phyloP scores from a whole-genome alignment of 164 flowering plant genomes.

The Vitis riparia region DNA sequence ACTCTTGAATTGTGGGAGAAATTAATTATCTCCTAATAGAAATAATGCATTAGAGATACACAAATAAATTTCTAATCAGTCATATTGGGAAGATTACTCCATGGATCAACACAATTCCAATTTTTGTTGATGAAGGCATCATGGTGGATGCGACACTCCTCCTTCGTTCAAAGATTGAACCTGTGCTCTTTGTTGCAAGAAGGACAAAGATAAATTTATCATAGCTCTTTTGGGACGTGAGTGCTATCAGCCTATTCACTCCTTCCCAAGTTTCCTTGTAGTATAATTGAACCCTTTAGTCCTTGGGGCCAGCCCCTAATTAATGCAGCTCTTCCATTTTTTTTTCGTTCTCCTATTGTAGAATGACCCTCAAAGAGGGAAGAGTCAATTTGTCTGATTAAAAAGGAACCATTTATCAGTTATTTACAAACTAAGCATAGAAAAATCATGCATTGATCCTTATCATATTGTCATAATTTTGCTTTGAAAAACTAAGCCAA shows the following conservation, averaged over 20 bases:
- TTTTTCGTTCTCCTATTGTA: constrained; percentile 3
- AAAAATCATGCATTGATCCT: too few species aligned
- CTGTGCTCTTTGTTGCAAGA: constrained; percentile 29
- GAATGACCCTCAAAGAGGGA: constrained; percentile 27
- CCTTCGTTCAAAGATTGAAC: constrained; percentile 19
- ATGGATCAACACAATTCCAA: constrained; percentile 27
- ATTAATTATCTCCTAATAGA: too few species aligned
- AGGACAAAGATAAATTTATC: constrained; percentile 35
- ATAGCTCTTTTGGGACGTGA: background rate
- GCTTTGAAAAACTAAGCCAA: too few species aligned
- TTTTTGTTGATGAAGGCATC: constrained; percentile 11
- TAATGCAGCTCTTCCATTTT: constrained; percentile 22
- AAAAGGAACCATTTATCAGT: too few species aligned
- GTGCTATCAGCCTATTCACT: background rate
- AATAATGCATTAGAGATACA: too few species aligned
- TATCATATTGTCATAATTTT: background rate
- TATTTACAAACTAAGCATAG: too few species aligned
- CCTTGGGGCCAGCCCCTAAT: constrained; percentile 22
- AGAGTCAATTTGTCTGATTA: too few species aligned
- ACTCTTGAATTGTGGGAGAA: too few species aligned
- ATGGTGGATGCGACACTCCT: constrained; percentile 28
- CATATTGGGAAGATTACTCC: constrained; percentile 8
- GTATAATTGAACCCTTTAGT: constrained; percentile 25
- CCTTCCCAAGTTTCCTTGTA: constrained; percentile 16
- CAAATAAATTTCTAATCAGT: too few species aligned